Evolutionary conservation across 495 filamentous ascomycete genomes (phyloP), one percentile per base, ranked within the genome.

Genomic region (Chlorociboria aeruginascens): DNA sequence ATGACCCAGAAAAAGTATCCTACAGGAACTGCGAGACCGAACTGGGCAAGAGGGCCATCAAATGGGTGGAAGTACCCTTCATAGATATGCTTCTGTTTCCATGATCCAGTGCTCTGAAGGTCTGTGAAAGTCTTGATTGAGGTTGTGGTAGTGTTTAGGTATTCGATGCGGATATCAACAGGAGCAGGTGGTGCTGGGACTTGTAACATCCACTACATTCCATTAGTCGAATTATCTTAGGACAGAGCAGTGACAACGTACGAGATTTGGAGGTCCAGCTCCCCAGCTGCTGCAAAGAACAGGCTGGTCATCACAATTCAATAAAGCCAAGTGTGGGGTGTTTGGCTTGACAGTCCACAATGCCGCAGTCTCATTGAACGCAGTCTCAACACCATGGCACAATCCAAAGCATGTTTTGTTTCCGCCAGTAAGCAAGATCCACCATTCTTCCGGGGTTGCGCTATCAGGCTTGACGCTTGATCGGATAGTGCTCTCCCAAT

Each of bases 221-320:
- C 2, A 25, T 25, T 25, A 25, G 20, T 25, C 4, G 20, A 4
- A 2, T 25, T 25, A 25, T 25, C 20, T 25, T 25, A 1, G 20
- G 20, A 25, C 20, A 25, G 1, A 25, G 20, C 4, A 25, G 20
- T 25, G 4, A 25, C 20, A 25, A 25, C 20, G 4, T 25, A 25
- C 20, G 50, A 92, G 63, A 20, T 71, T 66, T 13, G 86, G 85
- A 20, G 82, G 70, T 43, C 74, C 78, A 44, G 82, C 77, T 40
- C 79, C 78, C 89, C 86, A 93, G 44, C 69, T 65, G 58, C 86
- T 80, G 75, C 89, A 96, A 31, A 96, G 81, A 32, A 92, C 72
- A 36, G 74, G 73, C 55, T 89, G 69, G 46, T 74, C 60, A 45
- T 96, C 89, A 60, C 89, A 96, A 69, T 93, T 74, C 55, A 94